Conservation (phyloP, 2,329 filamentous ascomycete species). For the Calonectria pseudoreteaudii region DNA sequence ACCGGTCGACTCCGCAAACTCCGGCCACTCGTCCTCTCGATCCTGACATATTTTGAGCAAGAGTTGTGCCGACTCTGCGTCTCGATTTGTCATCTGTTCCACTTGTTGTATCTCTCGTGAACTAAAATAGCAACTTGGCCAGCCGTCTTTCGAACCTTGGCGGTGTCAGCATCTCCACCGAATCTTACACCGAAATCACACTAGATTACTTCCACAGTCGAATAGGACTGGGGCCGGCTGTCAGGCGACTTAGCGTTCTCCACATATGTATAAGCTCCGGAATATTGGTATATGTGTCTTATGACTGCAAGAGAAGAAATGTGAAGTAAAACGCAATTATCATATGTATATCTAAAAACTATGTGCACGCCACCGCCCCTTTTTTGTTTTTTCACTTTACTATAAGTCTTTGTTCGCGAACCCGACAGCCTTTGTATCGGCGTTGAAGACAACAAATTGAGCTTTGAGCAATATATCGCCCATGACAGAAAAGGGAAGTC, state of each 20-base stretch:
- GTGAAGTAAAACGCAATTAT: not conserved
- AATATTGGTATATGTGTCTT: not conserved
- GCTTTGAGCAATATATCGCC: slow-evolving; percentile 58
- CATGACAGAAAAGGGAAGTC: slow-evolving; percentile 53
- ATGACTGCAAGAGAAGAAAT: not conserved
- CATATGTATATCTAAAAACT: not conserved
- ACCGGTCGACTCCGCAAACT: slow-evolving; percentile 8
- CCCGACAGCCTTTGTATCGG: slow-evolving; percentile 46
- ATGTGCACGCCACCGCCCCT: not conserved
- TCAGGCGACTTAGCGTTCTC: not conserved
- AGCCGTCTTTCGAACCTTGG: not conserved
- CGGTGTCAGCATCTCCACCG: not conserved
- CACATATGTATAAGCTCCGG: not conserved
- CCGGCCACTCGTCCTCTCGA: slow-evolving; percentile 11
- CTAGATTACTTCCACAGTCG: not conserved
- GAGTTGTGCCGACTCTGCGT: not conserved
- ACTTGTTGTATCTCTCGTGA: not conserved
- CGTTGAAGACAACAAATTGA: slow-evolving; percentile 57
- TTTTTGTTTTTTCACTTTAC: not conserved
- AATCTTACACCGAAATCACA: not conserved
- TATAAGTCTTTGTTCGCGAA: slow-evolving; percentile 54
- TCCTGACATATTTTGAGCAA: not conserved
- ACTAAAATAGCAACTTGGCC: not conserved
- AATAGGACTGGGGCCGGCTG: not conserved
- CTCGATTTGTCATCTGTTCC: slow-evolving; percentile 20